These are phyloP conservation scores for Ustilago curta DNA, from an alignment of 1,284 basidiomycete genomes.

Conservation along the genomic window DNA sequence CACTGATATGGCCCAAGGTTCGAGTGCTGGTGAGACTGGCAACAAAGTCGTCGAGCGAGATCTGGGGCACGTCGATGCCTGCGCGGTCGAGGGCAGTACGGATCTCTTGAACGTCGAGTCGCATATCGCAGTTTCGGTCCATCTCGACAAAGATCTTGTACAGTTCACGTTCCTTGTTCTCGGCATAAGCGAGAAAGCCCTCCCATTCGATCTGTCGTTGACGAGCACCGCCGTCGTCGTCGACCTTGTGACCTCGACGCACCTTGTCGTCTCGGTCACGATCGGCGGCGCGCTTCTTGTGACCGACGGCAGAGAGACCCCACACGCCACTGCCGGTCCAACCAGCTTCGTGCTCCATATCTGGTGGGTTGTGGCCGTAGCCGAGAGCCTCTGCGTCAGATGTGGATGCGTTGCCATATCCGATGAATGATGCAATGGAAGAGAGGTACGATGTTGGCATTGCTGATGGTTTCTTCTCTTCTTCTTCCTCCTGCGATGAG, in stretches of 20 bases:
- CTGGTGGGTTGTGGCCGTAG: conserved; percentile 42
- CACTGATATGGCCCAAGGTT: conserved; percentile 22
- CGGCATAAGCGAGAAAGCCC: conserved; percentile 67
- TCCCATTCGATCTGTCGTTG: conserved; percentile 69
- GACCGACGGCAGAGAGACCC: conserved; percentile 63
- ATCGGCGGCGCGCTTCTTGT: conserved; percentile 52
- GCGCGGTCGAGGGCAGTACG: conserved; percentile 58
- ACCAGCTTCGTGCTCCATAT: conserved; percentile 65
- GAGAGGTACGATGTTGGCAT: conserved; percentile 25
- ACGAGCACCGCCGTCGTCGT: conserved; percentile 57
- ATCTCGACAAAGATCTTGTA: conserved; percentile 67
- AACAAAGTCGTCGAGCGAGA: conserved; percentile 65
- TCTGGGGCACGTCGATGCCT: conserved; percentile 59
- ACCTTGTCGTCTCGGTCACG: conserved; percentile 46
- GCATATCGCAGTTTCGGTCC: conserved; percentile 66
- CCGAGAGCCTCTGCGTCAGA: conserved; percentile 17
- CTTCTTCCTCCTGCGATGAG: conserved; percentile 5
- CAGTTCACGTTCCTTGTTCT: conserved; percentile 67
- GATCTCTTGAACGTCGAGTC: conserved; percentile 62
- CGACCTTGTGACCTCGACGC: conserved; percentile 41
- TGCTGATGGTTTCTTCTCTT: background rate
- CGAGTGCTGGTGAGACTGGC: conserved; percentile 62
- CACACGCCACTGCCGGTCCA: conserved; percentile 68
- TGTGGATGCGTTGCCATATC: conserved; percentile 19
- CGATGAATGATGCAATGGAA: conserved; percentile 41